Conservation (phyloP, 2,329 filamentous ascomycete genomes). For the Phyllosticta citrichinensis region DNA sequence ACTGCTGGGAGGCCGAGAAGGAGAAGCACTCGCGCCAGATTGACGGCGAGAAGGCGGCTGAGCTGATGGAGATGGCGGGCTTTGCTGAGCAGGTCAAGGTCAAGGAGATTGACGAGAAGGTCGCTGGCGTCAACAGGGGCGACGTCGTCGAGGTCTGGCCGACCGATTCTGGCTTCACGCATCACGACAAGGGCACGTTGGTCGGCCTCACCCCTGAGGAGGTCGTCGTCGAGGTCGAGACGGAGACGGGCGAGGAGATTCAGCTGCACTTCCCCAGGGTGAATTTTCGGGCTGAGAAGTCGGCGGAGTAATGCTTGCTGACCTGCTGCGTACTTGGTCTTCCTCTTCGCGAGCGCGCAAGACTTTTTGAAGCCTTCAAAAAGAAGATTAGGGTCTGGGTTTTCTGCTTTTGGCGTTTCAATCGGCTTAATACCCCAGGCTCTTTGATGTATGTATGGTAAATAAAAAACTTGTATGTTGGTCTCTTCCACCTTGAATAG, state of each 20-base stretch:
- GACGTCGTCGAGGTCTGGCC: constrained; percentile 37
- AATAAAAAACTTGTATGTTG: not conserved
- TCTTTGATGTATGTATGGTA: not conserved
- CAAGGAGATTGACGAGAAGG: constrained; percentile 37
- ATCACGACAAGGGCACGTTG: constrained; percentile 19
- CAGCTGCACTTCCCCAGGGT: constrained; percentile 18
- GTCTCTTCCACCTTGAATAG: too few relatives aligned
- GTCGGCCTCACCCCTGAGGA: constrained; percentile 20
- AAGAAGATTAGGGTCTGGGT: not conserved
- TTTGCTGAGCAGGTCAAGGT: constrained; percentile 27
- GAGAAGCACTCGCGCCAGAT: constrained; percentile 29
- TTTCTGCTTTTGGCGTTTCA: not conserved
- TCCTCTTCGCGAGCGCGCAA: not conserved
- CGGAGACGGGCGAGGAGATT: constrained; percentile 9
- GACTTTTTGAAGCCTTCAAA: not conserved
- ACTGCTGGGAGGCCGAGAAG: not conserved
- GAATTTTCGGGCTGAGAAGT: constrained; percentile 16
- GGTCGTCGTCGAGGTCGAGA: constrained; percentile 16
- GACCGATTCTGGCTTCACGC: constrained; percentile 21
- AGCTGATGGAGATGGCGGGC: constrained; percentile 28
- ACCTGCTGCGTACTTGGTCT: not conserved
- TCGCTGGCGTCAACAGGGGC: constrained; percentile 43
- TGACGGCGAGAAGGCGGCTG: constrained; percentile 44
- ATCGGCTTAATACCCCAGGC: not conserved
- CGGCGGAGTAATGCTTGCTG: not conserved